Evolutionary conservation across 805 yeast genomes (phyloP), one percentile per base, ranked within the genome.

Genomic region (Zygosaccharomyces kombuchaensis): DNA sequence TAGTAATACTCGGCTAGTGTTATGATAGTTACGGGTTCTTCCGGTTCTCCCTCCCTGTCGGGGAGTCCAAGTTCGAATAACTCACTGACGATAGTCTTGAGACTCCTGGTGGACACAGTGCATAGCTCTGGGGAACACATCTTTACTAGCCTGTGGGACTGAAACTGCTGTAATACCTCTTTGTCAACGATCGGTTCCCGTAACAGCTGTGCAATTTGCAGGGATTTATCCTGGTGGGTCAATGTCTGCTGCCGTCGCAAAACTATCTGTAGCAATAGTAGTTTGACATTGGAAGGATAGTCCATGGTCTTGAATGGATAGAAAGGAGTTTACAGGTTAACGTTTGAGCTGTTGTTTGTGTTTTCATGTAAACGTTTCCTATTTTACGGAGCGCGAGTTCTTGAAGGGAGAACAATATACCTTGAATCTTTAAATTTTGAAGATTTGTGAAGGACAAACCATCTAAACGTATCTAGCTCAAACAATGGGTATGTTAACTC

Each of bases 1-100:
- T 63, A 63, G 47, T 58, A 62, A 40, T 55, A 47, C 36, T 64
- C 62, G 5, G 67, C 67, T 12, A 64, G 36, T 2, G 58, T 36
- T 1, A 63, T 43, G 10, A 63, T 52, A 10, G 56, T 62, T 2
- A 51, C 43, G 4, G 52, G 48, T 14, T 40, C 50, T 7, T 52
- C 46, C 6, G 17, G 26, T 3, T 30, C 45, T 5, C 29, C 34
- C 4, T 38, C 39, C 8, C 10, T 29, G 25, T 39, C 47, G 2
- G 53, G 52, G 10, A 52, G 31, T 8, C 57, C 62, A 9, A 22
- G 19, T 34, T 45, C 46, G 38, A 63, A 60, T 1, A 63, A 21
- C 17, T 57, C 63, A 5, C 42, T 37, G 1, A 62, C 55, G 13
- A 56, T 22, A 7, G 49, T 41, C 30, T 51, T 58, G 31, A 62